These are phyloP conservation scores for Pseudogymnoascus destructans DNA, from an alignment of 2,329 filamentous ascomycete genomes.

Conservation along the genomic window DNA sequence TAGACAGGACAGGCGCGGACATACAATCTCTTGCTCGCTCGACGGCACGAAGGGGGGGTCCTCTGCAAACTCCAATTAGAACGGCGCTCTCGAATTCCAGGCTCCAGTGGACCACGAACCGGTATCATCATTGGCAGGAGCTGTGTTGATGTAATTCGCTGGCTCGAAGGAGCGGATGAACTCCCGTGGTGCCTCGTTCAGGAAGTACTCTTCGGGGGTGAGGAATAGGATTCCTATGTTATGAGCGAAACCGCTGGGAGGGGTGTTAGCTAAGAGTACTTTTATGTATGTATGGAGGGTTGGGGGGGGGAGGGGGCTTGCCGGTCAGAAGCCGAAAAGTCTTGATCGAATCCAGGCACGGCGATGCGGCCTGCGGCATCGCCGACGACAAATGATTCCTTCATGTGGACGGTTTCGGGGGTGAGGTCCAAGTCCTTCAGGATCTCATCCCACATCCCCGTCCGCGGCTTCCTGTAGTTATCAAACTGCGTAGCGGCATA, in stretches of 20 bases:
- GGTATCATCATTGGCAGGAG: constrained; percentile 17
- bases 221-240: constrained; percentile 71
- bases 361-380: constrained; percentile 60
- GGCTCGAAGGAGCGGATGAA: constrained; percentile 65
- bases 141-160: constrained; percentile 35
- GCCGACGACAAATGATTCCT: constrained; percentile 71
- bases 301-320: constrained; percentile 10
- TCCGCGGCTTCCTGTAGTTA: constrained; percentile 71
- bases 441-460: constrained; percentile 74
- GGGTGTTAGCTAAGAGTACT: constrained; percentile 12
- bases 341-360: constrained; percentile 34
- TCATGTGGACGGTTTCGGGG: constrained; percentile 47
- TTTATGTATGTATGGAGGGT: not conserved
- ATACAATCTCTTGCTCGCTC: not conserved
- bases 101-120: constrained; percentile 9
- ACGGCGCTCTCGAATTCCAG: not conserved
- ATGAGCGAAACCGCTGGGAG: constrained; percentile 60
- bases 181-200: constrained; percentile 49
- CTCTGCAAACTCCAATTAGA: not conserved
- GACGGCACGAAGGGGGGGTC: not conserved
- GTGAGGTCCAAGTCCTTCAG: constrained; percentile 36
- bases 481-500: constrained; percentile 83
- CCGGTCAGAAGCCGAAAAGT: constrained; percentile 52
- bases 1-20: not conserved
- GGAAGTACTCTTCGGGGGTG: constrained; percentile 88